Evolutionary conservation across 192 early-diverging fungal genomes (phyloP), one percentile per base, ranked within the genome.

Genomic region (Dissophora globulifera): DNA sequence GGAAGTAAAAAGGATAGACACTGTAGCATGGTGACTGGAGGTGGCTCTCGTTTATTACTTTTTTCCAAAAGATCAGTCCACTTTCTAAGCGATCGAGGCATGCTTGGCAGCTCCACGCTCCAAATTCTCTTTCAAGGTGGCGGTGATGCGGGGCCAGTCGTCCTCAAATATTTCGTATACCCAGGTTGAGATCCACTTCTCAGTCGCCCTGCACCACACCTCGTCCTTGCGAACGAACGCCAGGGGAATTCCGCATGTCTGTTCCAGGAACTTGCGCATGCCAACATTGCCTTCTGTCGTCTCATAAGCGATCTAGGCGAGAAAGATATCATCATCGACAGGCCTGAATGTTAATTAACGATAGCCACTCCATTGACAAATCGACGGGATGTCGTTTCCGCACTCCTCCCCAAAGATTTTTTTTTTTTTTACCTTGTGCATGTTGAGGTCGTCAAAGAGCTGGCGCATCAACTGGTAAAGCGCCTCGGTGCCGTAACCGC

Each of bases 391-490:
- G n/a, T n/a, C n/a, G n/a, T n/a, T n/a, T n/a, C n/a, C n/a, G n/a
- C n/a, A n/a, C n/a, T n/a, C n/a, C n/a, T n/a, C n/a, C n/a, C n/a
- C n/a, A n/a, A n/a, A n/a, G n/a, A n/a, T n/a, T n/a, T n/a, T n/a
- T n/a, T n/a, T n/a, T n/a, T n/a, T n/a, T n/a, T 27, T 50, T 75
- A 76, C 72, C 72, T 76, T 76, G 50, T 76, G 72, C 72, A 76
- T 35, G 3, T 76, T 66, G 25, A 46, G 50, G 15, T 76, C 72
- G 38, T 76, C 72, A 67, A 76, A 76, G 32, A 76, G 52, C 16
- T 35, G 57, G 10, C 63, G 62, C 72, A 67, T 66, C 17, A 76
- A n/a, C 45, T 76, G 63, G 31, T 56, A 76, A n/a, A 76, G 38
- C 4, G 72, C 63, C 40, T 76, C 72, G 27, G 64, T 62, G 20